These are phyloP conservation scores for Boletus sp. DNA, from an alignment of 768 basidiomycete genomes.

Conservation along the genomic window DNA sequence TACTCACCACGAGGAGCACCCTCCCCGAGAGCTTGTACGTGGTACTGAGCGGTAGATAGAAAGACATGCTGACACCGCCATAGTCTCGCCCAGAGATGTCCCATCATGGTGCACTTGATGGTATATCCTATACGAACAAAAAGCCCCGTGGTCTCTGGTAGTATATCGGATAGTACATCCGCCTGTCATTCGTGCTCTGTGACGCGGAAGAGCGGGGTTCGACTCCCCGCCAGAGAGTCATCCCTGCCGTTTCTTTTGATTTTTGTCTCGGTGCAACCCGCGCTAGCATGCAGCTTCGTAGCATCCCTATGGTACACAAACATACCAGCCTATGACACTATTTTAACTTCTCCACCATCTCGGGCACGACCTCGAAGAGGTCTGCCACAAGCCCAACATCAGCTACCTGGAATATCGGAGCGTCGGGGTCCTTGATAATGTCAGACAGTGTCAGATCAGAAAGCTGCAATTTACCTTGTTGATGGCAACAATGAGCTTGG, in stretches of 20 bases:
- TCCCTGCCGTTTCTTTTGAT: neutral
- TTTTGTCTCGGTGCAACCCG: neutral
- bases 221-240: conserved; percentile 44
- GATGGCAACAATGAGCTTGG: conserved; percentile 95
- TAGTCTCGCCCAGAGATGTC: neutral
- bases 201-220: conserved; percentile 42
- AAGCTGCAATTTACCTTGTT: conserved; percentile 67
- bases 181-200: conserved; percentile 34
- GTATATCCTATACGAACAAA: neutral
- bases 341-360: conserved; percentile 86
- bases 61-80: conserved; percentile 18
- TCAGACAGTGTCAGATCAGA: conserved; percentile 7
- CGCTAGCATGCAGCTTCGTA: neutral
- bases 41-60: conserved; percentile 27
- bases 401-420: conserved; percentile 98
- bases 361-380: conserved; percentile 87
- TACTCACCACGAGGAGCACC: conserved; percentile 30
- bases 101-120: too few relatives aligned
- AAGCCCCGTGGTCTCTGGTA: conserved; percentile 33
- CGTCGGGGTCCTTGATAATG: conserved; percentile 77
- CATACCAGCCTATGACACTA: conserved; percentile 19
- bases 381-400: conserved; percentile 94
- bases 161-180: conserved; percentile 52
- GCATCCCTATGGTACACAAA: conserved; percentile 16
- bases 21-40: conserved; percentile 29